phyloP scores from a whole-genome alignment of 2,329 filamentous ascomycete species.

The Clarireedia paspali region DNA sequence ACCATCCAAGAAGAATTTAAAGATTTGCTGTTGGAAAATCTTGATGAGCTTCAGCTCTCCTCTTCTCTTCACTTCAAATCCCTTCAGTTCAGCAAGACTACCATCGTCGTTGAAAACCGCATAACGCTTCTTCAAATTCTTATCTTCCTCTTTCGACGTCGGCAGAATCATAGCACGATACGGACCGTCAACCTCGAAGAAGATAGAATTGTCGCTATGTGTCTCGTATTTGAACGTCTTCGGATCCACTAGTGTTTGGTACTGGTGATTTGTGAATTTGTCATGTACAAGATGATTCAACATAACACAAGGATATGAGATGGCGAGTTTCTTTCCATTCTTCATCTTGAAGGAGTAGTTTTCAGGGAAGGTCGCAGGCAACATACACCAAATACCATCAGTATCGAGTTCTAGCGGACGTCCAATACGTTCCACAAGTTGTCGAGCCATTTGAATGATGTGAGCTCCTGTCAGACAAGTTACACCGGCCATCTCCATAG shows the following conservation, averaged over 20 bases:
- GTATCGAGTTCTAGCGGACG: constrained; percentile 92
- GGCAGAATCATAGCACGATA: constrained; percentile 97
- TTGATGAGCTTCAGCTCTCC: constrained; percentile 99
- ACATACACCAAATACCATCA: constrained; percentile 99
- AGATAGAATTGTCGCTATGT: constrained; percentile 97
- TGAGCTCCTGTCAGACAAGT: constrained; percentile 93
- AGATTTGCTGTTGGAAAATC: constrained; percentile 98
- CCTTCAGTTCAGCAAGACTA: constrained; percentile 88
- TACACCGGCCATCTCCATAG: constrained; percentile 97
- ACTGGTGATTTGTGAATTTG: constrained; percentile 94
- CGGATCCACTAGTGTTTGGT: constrained; percentile 79
- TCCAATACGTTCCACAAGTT: constrained; percentile 87
- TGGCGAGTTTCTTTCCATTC: constrained; percentile 91
- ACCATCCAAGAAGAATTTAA: constrained; percentile 97
- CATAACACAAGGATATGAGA: constrained; percentile 98
- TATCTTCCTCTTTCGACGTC: constrained; percentile 97
- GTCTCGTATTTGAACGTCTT: constrained; percentile 86
- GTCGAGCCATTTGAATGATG: constrained; percentile 93
- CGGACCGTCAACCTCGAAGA: constrained; percentile 97
- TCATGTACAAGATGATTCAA: constrained; percentile 94
- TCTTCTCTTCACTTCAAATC: constrained; percentile 94
- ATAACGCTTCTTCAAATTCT: constrained; percentile 98
- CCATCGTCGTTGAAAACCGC: constrained; percentile 99
- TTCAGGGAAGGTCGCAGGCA: constrained; percentile 91
- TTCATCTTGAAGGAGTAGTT: constrained; percentile 93